A percentile compares a stretch with the other conserved stretches of the same genome.
phyloP scores from a whole-genome alignment of 495 filamentous ascomycete species.

The Penicillium dipodomyicola region DNA sequence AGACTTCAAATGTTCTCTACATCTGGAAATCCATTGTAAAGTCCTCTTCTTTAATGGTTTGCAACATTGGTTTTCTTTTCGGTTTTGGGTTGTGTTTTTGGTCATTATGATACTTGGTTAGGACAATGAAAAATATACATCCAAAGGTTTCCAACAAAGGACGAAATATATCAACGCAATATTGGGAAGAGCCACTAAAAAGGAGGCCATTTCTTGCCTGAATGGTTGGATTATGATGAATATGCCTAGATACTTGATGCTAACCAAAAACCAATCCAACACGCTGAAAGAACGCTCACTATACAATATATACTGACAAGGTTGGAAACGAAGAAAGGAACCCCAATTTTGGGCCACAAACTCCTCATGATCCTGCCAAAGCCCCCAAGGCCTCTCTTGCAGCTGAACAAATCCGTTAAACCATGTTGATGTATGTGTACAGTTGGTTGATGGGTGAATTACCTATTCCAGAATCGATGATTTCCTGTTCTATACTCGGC shows the following conservation, averaged over 20 bases:
- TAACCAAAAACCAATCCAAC: neutral
- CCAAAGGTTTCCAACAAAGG: neutral
- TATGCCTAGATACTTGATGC: neutral
- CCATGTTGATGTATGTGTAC: conserved; percentile 41
- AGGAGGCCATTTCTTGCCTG: neutral
- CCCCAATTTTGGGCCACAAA: conserved; percentile 1
- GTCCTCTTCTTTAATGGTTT: neutral
- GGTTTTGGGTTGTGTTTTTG: neutral
- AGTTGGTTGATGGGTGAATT: conserved; percentile 38
- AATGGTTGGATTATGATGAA: neutral
- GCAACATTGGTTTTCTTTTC: neutral
- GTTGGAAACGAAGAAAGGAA: conserved; percentile 1
- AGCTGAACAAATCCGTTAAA: conserved; percentile 21
- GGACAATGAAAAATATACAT: neutral
- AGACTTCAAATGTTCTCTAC: neutral
- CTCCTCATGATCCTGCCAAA: conserved; percentile 6
- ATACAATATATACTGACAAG: conserved; percentile 9
- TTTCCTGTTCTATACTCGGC: conserved; percentile 38
- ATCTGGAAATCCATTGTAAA: neutral
- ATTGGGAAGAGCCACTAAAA: neutral
- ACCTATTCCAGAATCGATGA: conserved; percentile 39
- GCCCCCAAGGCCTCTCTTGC: conserved; percentile 1
- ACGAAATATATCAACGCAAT: neutral
- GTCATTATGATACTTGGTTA: neutral
- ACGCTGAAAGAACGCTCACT: neutral